phyloP scores from a whole-genome alignment of 305 asterid genomes.

The Solanum hybrid region DNA sequence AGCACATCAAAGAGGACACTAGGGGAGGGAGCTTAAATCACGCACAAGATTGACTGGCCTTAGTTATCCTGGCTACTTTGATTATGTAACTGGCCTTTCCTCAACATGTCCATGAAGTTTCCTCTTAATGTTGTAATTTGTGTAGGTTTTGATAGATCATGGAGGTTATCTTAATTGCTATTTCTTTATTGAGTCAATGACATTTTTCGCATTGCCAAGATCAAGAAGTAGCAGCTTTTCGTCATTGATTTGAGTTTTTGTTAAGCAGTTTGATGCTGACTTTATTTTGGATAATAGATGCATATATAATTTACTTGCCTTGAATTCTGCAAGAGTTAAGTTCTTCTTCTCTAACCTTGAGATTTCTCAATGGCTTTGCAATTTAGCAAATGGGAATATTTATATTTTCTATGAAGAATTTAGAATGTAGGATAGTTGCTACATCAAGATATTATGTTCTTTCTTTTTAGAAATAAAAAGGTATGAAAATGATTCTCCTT shows the following conservation, averaged over 20 bases:
- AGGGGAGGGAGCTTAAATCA: slow-evolving; percentile 70
- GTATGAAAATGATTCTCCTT: not conserved
- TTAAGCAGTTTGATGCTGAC: not conserved
- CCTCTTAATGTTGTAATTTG: not conserved
- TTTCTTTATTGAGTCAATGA: not conserved
- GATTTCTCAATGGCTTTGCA: not conserved
- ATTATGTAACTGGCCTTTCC: not conserved
- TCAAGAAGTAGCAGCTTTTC: not conserved
- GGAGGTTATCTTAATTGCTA: not conserved
- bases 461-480: not conserved
- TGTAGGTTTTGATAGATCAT: not conserved
- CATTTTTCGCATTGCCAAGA: not conserved
- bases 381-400: not conserved
- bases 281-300: not conserved
- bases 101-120: not conserved
- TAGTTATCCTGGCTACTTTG: not conserved
- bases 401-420: not conserved
- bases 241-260: not conserved
- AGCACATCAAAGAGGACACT: slow-evolving; percentile 82
- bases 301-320: not conserved
- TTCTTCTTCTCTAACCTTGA: not conserved
- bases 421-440: not conserved
- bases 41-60: not conserved
- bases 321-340: not conserved
- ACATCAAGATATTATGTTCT: not conserved